Percentiles rank a stretch among this genome's conserved stretches.
Conservation (phyloP, 1,284 basidiomycete genomes). For the Moesziomyces sp. region DNA sequence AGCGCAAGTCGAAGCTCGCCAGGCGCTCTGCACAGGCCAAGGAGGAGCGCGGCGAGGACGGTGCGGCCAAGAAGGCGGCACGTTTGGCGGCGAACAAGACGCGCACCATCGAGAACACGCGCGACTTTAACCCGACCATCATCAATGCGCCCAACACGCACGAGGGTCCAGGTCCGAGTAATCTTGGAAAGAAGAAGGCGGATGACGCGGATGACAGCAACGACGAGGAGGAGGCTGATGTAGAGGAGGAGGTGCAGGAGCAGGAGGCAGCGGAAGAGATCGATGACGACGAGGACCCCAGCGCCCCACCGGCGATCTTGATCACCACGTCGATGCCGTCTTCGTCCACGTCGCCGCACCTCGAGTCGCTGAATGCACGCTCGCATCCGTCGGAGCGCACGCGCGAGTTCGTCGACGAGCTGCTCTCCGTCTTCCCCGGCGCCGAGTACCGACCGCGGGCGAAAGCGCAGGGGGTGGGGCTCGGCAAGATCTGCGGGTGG, state of each 20-base stretch:
- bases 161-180: conserved; percentile 69
- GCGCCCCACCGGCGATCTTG: conserved; percentile 59
- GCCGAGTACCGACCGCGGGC: conserved; percentile 90
- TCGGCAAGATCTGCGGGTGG: conserved; percentile 93
- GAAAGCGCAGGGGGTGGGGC: conserved; percentile 91
- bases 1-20: conserved; percentile 83
- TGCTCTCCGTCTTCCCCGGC: conserved; percentile 91
- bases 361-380: conserved; percentile 73
- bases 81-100: conserved; percentile 84
- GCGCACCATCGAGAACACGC: conserved; percentile 90
- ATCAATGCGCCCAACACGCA: conserved; percentile 66
- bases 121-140: conserved; percentile 87
- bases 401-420: conserved; percentile 78
- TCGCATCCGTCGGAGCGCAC: conserved; percentile 69
- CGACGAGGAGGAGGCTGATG: conserved; percentile 32
- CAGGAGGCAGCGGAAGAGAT: conserved; percentile 61
- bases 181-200: conserved; percentile 5
- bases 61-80: conserved; percentile 78
- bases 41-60: conserved; percentile 72
- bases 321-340: conserved; percentile 66
- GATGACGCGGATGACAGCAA: conserved; percentile 4
- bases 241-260: conserved; percentile 34
- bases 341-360: conserved; percentile 57
- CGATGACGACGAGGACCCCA: conserved; percentile 54
- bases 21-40: conserved; percentile 75